A percentile compares a stretch with the other conserved stretches of the same genome.
phyloP scores from a whole-genome alignment of 2,329 filamentous ascomycete genomes.

The Beauveria caledonica region DNA sequence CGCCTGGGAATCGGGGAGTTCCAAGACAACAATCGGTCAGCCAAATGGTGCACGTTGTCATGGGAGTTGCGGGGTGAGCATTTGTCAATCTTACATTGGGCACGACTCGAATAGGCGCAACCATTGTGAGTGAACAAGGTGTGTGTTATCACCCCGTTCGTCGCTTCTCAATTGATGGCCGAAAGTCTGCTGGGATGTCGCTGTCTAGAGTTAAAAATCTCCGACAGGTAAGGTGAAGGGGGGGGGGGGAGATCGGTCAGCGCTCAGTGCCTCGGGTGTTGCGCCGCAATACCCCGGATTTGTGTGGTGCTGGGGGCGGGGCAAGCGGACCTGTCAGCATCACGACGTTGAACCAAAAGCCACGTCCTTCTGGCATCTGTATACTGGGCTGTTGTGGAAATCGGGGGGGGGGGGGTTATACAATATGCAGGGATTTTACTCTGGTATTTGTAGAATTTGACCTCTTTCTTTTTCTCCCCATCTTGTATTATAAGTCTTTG shows the following conservation, averaged over 20 bases:
- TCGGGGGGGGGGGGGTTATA: no score
- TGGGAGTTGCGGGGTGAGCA: not conserved
- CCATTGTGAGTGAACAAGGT: not conserved
- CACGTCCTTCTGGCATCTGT: not conserved
- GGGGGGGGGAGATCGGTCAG: not conserved
- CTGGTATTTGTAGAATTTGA: not conserved
- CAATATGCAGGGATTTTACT: not conserved
- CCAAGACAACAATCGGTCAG: not conserved
- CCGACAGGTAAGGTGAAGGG: not conserved
- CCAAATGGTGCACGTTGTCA: not conserved
- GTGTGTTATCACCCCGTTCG: no score
- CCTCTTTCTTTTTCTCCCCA: no score
- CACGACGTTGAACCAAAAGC: not conserved
- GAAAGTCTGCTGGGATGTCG: not conserved
- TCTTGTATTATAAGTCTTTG: not conserved
- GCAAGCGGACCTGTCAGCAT: not conserved
- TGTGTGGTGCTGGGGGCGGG: not conserved
- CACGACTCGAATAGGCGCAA: slow-evolving; percentile 22
- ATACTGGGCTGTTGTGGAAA: not conserved
- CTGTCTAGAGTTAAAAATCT: not conserved
- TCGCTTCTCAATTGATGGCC: not conserved
- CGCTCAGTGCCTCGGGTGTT: slow-evolving; percentile 7
- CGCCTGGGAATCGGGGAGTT: slow-evolving; percentile 30
- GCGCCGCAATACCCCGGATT: slow-evolving; percentile 9
- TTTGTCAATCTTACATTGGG: slow-evolving; percentile 26